Conservation (phyloP, 1,139 yeast genomes). For the Scheffersomyces titani region DNA sequence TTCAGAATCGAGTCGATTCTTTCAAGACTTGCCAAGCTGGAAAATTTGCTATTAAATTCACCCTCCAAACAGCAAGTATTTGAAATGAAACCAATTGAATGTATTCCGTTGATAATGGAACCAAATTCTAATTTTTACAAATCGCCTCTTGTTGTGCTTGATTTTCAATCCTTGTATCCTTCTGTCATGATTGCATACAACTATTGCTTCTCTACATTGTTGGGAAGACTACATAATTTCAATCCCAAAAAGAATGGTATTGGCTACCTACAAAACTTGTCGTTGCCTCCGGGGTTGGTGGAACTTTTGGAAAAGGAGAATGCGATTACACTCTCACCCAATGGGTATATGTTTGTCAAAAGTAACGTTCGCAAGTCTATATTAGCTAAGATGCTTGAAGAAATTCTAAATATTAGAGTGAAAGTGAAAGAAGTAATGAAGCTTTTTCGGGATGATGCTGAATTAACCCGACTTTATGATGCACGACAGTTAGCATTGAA, state of each 20-base stretch:
- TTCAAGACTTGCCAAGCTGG: constrained; percentile 71
- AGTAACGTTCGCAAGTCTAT: constrained; percentile 66
- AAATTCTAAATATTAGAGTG: constrained; percentile 75
- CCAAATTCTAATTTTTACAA: constrained; percentile 84
- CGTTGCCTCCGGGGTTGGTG: constrained; percentile 59
- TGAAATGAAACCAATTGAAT: constrained; percentile 82
- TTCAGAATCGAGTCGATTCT: constrained; percentile 87
- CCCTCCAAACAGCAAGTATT: constrained; percentile 84
- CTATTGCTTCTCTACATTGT: constrained; percentile 83
- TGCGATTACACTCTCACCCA: constrained; percentile 71
- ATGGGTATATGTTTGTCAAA: constrained; percentile 79
- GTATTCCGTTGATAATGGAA: constrained; percentile 89
- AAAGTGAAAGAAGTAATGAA: constrained; percentile 77
- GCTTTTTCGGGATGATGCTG: constrained; percentile 43
- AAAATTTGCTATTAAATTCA: constrained; percentile 69
- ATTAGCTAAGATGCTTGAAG: constrained; percentile 81
- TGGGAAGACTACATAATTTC: constrained; percentile 67
- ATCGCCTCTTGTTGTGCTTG: constrained; percentile 85
- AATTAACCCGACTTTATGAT: constrained; percentile 58
- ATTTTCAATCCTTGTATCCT: constrained; percentile 92
- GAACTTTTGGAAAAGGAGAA: constrained; percentile 51
- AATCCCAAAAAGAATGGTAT: constrained; percentile 40
- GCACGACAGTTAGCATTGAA: constrained; percentile 86
- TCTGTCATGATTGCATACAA: constrained; percentile 91
- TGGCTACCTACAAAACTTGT: constrained; percentile 46